Base-by-base conservation (phyloP, 345 rosid genomes). In the Aegle marmelos region DNA sequence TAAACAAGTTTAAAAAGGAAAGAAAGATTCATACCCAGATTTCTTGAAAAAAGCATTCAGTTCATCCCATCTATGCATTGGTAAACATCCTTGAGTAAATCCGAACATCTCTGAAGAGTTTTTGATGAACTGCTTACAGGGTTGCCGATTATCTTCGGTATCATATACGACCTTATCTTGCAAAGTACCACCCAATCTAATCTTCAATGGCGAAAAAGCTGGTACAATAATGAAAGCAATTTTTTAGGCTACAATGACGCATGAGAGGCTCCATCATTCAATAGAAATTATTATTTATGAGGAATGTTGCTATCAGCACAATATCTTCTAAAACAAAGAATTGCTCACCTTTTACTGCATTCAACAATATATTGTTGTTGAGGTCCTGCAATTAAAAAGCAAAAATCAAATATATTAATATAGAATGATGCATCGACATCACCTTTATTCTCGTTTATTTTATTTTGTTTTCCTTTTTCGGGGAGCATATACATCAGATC, bases 191-290 rank as follows among this genome's bases (percentile, higher is more conserved):
- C 93, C 96, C 58, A 91, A 56, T 86, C 96, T 89, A 53, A 91
- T 87, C 86, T 90, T 91, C 85, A 91, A 78, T 27, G 92, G 90
- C 30, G 92, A 85, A 86, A 90, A 91, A 13, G 88, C 96, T 90
- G 88, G 79, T 83, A 13, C 64, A 74, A 48, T 60, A 65, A 56
- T 21, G 0, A 24, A 81, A 66, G 16, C 14, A 34, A 14, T 21
- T 30, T 65, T 48, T 28, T 45, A 48, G 78, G 70, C 78, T 30
- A 6, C 7, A 58, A 45, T 8, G 6, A 27, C 7, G 34, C 3
- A 62, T 10, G 37, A 73, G 21, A 4, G 14, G 22, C 31, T 31
- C 37, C 34, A 24, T 67, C 70, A 67, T n/a, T 60, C 24, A 45
- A 34, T 19, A 6, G 16, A 31, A 60, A 37, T 50, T 36, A 67